Percentiles rank a stretch among this genome's conserved stretches.
phyloP scores from a whole-genome alignment of 441 rosid species.

The Croton setiger region DNA sequence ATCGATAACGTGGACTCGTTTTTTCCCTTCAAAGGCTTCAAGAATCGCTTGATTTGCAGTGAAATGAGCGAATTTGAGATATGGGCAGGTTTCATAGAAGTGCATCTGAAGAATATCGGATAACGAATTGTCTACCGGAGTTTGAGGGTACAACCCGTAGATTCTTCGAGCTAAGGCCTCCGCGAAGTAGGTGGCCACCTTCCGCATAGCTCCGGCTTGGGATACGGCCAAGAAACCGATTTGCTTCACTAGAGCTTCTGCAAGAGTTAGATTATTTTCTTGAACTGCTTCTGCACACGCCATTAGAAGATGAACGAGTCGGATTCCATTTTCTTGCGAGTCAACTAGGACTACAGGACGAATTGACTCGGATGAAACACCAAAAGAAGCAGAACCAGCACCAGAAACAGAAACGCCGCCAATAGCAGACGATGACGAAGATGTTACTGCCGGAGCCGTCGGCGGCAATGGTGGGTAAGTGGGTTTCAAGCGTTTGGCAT shows the following conservation, averaged over 20 bases:
- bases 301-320: slow-evolving; percentile 74
- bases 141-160: slow-evolving; percentile 46
- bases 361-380: slow-evolving; percentile 34
- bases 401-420: neutral
- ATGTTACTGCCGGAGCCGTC: neutral
- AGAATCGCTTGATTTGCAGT: slow-evolving; percentile 91
- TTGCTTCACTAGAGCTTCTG: slow-evolving; percentile 67
- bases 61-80: slow-evolving; percentile 89
- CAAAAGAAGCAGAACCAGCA: slow-evolving; percentile 5
- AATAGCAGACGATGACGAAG: slow-evolving; percentile 3
- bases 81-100: slow-evolving; percentile 86
- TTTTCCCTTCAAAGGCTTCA: slow-evolving; percentile 69
- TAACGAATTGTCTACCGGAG: slow-evolving; percentile 41
- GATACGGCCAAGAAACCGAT: slow-evolving; percentile 57
- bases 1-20: slow-evolving; percentile 74
- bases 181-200: slow-evolving; percentile 80
- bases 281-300: slow-evolving; percentile 88
- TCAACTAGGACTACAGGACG: slow-evolving; percentile 67
- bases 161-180: slow-evolving; percentile 75
- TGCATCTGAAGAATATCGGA: slow-evolving; percentile 75
- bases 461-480: neutral
- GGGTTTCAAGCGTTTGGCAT: slow-evolving; percentile 44
- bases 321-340: slow-evolving; percentile 78
- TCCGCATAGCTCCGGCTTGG: slow-evolving; percentile 84
- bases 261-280: slow-evolving; percentile 44